Base-by-base conservation (phyloP, 2,329 filamentous ascomycete genomes). In the Emergomyces orientalis region DNA sequence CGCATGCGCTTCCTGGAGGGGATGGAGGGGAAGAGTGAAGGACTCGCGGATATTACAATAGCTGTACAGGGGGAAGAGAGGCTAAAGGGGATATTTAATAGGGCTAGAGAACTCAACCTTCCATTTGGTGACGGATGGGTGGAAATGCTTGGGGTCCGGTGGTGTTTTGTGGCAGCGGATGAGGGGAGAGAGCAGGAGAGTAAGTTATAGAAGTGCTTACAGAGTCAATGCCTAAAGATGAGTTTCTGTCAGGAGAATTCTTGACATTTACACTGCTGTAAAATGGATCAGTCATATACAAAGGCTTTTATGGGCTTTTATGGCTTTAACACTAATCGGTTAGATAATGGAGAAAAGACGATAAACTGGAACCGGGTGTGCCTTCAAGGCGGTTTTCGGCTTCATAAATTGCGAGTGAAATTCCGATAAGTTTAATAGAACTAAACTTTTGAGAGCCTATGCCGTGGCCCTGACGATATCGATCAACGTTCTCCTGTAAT, bases 101-200 rank as follows among this genome's bases (percentile, higher is more conserved):
- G 71, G 22, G 75, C 73, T 19, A 69, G 66, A 13, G 60, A 69
- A 47, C 68, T 70, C 32, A 75, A 72, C 0, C 63, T 75, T 19
- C n/a, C 45, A 7, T 72, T 65, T 55, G 67, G 69, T 2, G 68
- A 74, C 51, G 71, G 71, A 4, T 73, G 68, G 65, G 68, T 76
- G 32, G 67, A 73, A 25, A 75, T 78, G 74, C 71, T 73, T 54
- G 75, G 75, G 4, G 63, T 77, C 14, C 72, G 69, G 59, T 78
- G 75, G 75, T 69, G 71, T 63, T 72, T 78, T 59, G 64, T 71
- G 6, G 27, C 25, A 4, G 47, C 41, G 5, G 39, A 47, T 49
- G 41, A 32, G 9, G 41, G 2, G 30, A 39, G 27, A 43, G 25
- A 58, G n/a, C 30, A 27, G 14, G 52, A 3, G 52, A 63, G 59